Evolutionary conservation across 1,139 yeast species (phyloP).

Genomic region (Yamadazyma buinensis): DNA sequence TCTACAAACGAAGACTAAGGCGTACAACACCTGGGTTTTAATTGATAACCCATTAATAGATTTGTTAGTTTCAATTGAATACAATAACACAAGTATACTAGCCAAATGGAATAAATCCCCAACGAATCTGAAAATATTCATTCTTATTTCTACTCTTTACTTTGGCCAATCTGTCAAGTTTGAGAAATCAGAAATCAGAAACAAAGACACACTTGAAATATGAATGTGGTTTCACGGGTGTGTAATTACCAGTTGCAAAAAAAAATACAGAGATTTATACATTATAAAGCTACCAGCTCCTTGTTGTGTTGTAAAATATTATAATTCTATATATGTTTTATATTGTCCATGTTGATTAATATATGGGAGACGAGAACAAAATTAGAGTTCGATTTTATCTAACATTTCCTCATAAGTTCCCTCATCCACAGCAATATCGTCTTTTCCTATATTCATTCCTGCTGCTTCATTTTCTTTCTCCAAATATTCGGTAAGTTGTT

Average conservation of each 20-base stretch:
- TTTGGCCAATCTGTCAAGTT: not conserved
- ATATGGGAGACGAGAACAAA: not conserved
- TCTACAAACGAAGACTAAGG: constrained; percentile 73
- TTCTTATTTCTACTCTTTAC: constrained; percentile 14
- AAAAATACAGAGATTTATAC: no score
- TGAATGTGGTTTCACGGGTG: not conserved
- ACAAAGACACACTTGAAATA: no score
- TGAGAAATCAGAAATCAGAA: no score
- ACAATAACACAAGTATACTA: constrained; percentile 71
- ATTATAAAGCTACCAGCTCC: no score
- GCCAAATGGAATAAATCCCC: constrained; percentile 84
- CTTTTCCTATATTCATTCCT: constrained; percentile 21
- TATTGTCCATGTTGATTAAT: no score
- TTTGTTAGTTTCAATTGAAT: constrained; percentile 59
- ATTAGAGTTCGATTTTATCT: constrained; percentile 17
- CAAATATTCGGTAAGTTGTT: constrained; percentile 10
- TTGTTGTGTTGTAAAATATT: no score
- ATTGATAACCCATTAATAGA: constrained; percentile 83
- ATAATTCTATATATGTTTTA: no score
- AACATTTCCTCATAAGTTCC: constrained; percentile 18
- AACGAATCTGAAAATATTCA: constrained; percentile 54
- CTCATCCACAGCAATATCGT: constrained; percentile 14
- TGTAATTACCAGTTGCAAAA: not conserved
- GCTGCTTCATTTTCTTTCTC: constrained; percentile 9
- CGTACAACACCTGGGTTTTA: constrained; percentile 82